phyloP scores from a whole-genome alignment of 2,329 filamentous ascomycete species.

The Xylaria multiplex region DNA sequence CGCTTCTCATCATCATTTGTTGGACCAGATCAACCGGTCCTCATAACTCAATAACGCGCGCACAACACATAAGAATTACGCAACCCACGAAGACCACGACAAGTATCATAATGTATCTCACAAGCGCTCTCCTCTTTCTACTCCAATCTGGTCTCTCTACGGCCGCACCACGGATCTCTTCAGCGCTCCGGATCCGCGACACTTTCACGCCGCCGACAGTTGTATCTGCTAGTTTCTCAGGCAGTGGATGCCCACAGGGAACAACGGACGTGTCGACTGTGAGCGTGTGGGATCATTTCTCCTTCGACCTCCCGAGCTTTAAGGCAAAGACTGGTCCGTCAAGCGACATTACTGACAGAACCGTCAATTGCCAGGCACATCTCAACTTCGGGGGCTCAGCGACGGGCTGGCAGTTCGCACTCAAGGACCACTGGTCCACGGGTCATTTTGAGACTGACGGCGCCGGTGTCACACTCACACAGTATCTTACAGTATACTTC shows the following conservation, averaged over 20 bases:
- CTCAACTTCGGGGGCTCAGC: constrained; percentile 32
- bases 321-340: constrained; percentile 29
- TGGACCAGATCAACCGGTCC: not conserved
- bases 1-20: not conserved
- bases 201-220: constrained; percentile 35
- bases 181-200: not conserved
- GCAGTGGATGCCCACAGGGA: constrained; percentile 39
- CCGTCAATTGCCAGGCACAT: constrained; percentile 41
- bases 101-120: constrained; percentile 14
- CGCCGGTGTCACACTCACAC: constrained; percentile 35
- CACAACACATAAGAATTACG: not conserved
- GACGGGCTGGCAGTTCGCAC: constrained; percentile 40
- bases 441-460: constrained; percentile 35
- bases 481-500: constrained; percentile 40
- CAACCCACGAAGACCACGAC: not conserved
- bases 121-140: constrained; percentile 7
- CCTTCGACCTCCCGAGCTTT: constrained; percentile 38
- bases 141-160: constrained; percentile 14
- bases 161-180: constrained; percentile 22
- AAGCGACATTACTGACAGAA: constrained; percentile 25
- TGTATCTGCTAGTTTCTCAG: constrained; percentile 38
- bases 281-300: constrained; percentile 35
- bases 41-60: not conserved
- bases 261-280: constrained; percentile 26
- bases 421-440: constrained; percentile 39